phyloP scores from a whole-genome alignment of 129 eudicot genomes.

The Rutidosis leptorrhynchoides region DNA sequence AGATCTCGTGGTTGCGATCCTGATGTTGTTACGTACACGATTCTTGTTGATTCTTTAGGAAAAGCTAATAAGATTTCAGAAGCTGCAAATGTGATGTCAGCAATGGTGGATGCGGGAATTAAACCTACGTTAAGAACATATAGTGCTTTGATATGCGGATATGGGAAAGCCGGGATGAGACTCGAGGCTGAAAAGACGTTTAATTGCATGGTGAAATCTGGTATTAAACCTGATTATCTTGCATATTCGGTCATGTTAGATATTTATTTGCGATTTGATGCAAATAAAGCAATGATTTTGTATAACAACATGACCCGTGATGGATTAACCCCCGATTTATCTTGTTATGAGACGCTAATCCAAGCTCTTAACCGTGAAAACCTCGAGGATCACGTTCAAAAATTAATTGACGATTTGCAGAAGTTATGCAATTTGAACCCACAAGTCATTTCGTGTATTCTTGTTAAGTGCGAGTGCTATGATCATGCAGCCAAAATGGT shows the following conservation, averaged over 20 bases:
- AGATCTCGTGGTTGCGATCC: slow-evolving; percentile 70
- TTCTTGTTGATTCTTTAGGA: slow-evolving; percentile 81
- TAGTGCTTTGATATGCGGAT: slow-evolving; percentile 96
- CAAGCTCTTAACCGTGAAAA: slow-evolving; percentile 50
- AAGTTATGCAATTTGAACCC: slow-evolving; percentile 46
- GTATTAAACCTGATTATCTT: slow-evolving; percentile 79
- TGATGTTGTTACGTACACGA: slow-evolving; percentile 89
- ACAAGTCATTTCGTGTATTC: slow-evolving; percentile 48
- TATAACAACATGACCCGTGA: slow-evolving; percentile 64
- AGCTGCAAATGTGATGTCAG: slow-evolving; percentile 91
- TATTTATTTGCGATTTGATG: slow-evolving; percentile 54
- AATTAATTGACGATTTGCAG: slow-evolving; percentile 57
- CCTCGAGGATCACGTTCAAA: slow-evolving; percentile 40
- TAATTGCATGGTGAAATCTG: slow-evolving; percentile 68
- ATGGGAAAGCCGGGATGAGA: slow-evolving; percentile 76
- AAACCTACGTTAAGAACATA: slow-evolving; percentile 82
- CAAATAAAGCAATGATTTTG: slow-evolving; percentile 51
- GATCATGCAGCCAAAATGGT: slow-evolving; percentile 55
- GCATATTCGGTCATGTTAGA: slow-evolving; percentile 89
- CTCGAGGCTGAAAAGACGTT: slow-evolving; percentile 72
- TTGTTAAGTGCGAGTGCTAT: slow-evolving; percentile 65
- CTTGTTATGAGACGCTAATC: slow-evolving; percentile 58
- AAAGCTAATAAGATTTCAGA: slow-evolving; percentile 75
- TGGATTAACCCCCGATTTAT: slow-evolving; percentile 64
- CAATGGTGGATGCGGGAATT: slow-evolving; percentile 76